These are phyloP conservation scores for Boletus rubescentipes DNA, from an alignment of 768 basidiomycete species.

Conservation along the genomic window DNA sequence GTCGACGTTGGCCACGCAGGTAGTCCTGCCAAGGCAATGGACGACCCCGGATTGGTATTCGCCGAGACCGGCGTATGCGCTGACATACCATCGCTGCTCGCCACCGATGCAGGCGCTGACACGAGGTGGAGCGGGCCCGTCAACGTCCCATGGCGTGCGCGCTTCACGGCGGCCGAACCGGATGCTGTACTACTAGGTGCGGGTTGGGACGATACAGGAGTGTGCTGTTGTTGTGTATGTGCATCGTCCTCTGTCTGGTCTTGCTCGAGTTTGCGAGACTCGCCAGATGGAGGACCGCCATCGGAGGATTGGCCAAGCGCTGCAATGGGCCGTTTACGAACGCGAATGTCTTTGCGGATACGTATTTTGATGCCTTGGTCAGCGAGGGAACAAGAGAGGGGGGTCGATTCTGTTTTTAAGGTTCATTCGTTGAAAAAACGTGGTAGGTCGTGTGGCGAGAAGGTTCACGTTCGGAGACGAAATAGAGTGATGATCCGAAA, in stretches of 20 bases:
- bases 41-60: conserved; percentile 11
- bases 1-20: conserved; percentile 35
- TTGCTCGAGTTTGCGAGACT: conserved; percentile 28
- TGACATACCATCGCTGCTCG: conserved; percentile 18
- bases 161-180: conserved; percentile 16
- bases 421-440: not conserved
- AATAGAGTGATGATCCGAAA: conserved; percentile 21
- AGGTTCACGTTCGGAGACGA: conserved; percentile 9
- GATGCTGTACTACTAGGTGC: not conserved
- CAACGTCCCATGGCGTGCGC: conserved; percentile 31
- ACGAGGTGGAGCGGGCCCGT: conserved; percentile 19
- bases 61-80: conserved; percentile 19
- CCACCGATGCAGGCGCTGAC: conserved; percentile 18
- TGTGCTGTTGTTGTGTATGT: conserved; percentile 10
- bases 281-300: conserved; percentile 7
- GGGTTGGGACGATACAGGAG: conserved; percentile 11
- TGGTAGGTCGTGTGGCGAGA: conserved; percentile 1
- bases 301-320: conserved; percentile 28
- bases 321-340: conserved; percentile 65
- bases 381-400: conserved; percentile 85
- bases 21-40: conserved; percentile 28
- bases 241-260: conserved; percentile 27
- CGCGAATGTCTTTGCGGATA: conserved; percentile 87
- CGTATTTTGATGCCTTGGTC: conserved; percentile 96
- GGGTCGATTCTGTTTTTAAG: conserved; percentile 67